Conservation (phyloP, 257 asterid species). For the Galeopsis tetrahit region DNA sequence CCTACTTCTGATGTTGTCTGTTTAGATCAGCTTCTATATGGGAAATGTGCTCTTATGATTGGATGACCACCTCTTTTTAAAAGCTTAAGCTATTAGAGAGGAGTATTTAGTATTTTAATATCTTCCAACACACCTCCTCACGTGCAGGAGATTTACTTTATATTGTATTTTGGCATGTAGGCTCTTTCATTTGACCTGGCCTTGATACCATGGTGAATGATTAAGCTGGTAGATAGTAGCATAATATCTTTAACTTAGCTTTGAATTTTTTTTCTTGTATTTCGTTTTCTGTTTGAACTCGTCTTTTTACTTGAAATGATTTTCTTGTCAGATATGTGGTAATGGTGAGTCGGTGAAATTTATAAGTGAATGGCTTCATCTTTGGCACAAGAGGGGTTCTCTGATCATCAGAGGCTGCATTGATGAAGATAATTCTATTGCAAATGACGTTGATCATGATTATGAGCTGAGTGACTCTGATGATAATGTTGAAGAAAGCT, state of each 20-base stretch:
- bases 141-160: background rate
- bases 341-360: slow-evolving; percentile 72
- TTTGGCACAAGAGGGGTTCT: slow-evolving; percentile 78
- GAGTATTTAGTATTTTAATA: background rate
- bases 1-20: slow-evolving; percentile 13
- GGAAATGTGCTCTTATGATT: slow-evolving; percentile 21
- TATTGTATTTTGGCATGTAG: background rate
- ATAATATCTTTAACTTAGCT: background rate
- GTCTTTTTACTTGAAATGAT: slow-evolving; percentile 19
- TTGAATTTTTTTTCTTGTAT: slow-evolving; percentile 12
- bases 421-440: slow-evolving; percentile 38
- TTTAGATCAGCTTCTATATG: slow-evolving; percentile 14
- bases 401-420: slow-evolving; percentile 43
- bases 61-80: background rate
- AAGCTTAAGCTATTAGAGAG: background rate
- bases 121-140: background rate
- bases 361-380: slow-evolving; percentile 85
- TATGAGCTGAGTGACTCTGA: slow-evolving; percentile 62
- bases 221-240: background rate
- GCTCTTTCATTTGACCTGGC: background rate
- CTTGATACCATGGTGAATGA: background rate
- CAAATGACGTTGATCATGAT: slow-evolving; percentile 49
- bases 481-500: slow-evolving; percentile 54
- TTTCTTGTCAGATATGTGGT: slow-evolving; percentile 78
- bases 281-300: slow-evolving; percentile 17